Base-by-base conservation (phyloP, 176 grass and related monocot genomes). In the Phoenix dactylifera region DNA sequence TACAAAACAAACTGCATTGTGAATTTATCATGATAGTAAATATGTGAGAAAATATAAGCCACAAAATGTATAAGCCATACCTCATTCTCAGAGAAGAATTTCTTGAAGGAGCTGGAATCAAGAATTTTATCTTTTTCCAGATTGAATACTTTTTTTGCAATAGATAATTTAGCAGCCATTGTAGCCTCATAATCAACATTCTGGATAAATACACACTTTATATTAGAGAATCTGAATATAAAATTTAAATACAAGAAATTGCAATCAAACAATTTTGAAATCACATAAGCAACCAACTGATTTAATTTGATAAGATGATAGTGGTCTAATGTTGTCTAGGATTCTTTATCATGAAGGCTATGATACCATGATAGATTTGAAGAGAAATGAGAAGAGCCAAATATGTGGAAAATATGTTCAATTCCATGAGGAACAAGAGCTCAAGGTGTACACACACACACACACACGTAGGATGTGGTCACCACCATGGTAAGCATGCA, bases 41-140 rank as follows among this genome's bases (percentile, higher is more conserved):
- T 55, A 51, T 44, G 15, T 53, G 16, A 54, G 49, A 60, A 20
- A 12, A 80, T 63, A 44, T 44, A 44, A 44, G 35, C 10, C 35
- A 51, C 20, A 59, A 75, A 64, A 55, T 57, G 22, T n/a, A 44
- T n/a, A 68, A 28, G 54, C 57, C 29, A n/a, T 83, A 98, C 93
- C 87, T 98, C 76, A 55, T 98, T 98, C 66, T 86, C 93, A 70
- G 88, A 83, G 70, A 98, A 80, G 70, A 98, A 98, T 52, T 85
- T 75, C 64, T 89, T 84, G 73, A 98, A 98, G 18, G 81, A 83
- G 76, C 32, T 73, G 54, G 93, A 92, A 72, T 60, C 85, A 60
- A 98, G 54, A 63, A 92, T 68, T 81, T 83, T 88, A 49, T 70
- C 72, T 76, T 92, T 98, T 58, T 98, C 87, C 64, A 98, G 66